Evolutionary conservation across 2,329 filamentous ascomycete species (phyloP), one percentile per base, ranked within the genome.

Genomic region (Aspergillus puulaauensis): DNA sequence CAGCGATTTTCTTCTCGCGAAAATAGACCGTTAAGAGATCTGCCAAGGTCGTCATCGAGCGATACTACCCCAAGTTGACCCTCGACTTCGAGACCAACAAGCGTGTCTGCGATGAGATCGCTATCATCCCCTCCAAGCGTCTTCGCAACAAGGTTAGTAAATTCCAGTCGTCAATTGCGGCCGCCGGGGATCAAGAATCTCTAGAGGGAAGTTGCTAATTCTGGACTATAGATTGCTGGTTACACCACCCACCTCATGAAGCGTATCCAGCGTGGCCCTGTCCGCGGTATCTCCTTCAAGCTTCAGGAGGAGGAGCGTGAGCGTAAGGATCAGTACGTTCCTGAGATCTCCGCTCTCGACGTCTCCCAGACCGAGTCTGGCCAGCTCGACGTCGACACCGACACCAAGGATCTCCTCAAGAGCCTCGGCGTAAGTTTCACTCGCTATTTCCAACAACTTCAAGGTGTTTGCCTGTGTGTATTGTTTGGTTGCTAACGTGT

Each of bases 21-120:
- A 19, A 27, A 63, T 60, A 83, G 84, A 89, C 86, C 71, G 87
- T 90, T 75, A 90, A 90, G 83, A 88, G 88, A 81, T 89, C 87
- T 86, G 93, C 95, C 84, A 99, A 99, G 90, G 92, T 97, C 87
- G 93, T 98, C 85, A 98, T 99, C 83, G 93, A 97, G 90, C 87
- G 90, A 70, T 96, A 95, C 86, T 96, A 96, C 84, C 95, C 95
- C 78, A 92, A 91, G 83, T 86, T 99, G 80, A 97, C 93, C 67
- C 91, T 98, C 77, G 95, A 99, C 86, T 99, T 99, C 85, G 95
- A 99, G 89, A 96, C 91, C 87, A 97, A 97, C 90, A 97, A 97
- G 90, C 87, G 92, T 75, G 96, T 98, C 76, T 98, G 95, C 85
- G 95, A 98, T 92, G 95, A 99, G 84, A 95, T 99, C 74, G 95